phyloP scores from a whole-genome alignment of 2,329 filamentous ascomycete species.

The Macrophomina phaseolina region DNA sequence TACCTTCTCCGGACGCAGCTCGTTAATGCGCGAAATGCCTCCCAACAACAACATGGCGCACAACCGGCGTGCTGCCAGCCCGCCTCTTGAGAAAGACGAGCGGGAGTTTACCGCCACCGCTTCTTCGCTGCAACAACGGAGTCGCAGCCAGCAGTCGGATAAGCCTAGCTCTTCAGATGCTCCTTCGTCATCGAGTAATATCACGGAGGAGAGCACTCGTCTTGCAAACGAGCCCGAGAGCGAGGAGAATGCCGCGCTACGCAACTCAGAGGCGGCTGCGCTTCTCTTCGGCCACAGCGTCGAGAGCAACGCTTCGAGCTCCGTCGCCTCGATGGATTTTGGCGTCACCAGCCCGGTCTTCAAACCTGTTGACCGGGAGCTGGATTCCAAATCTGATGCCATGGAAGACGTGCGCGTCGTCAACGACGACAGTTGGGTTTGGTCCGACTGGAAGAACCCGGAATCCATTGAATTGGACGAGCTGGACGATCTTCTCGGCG shows the following conservation, averaged over 20 bases:
- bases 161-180: conserved; percentile 46
- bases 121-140: conserved; percentile 73
- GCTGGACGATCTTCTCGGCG: conserved; percentile 84
- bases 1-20: conserved; percentile 63
- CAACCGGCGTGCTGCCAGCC: conserved; percentile 76
- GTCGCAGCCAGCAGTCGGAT: conserved; percentile 47
- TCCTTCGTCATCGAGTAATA: conserved; percentile 40
- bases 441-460: conserved; percentile 67
- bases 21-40: conserved; percentile 30
- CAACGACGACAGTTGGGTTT: conserved; percentile 38
- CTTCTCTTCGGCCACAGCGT: conserved; percentile 55
- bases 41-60: conserved; percentile 56
- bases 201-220: conserved; percentile 44
- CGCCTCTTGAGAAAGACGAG: conserved; percentile 91
- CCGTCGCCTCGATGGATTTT: conserved; percentile 30
- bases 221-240: conserved; percentile 49
- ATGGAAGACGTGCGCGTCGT: conserved; percentile 41
- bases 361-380: conserved; percentile 45
- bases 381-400: conserved; percentile 31
- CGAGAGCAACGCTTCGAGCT: conserved; percentile 16
- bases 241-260: conserved; percentile 55
- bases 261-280: conserved; percentile 56
- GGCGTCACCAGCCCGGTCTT: conserved; percentile 53
- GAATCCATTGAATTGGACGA: conserved; percentile 93
- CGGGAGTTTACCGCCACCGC: conserved; percentile 97